Evolutionary conservation across 139 green algal species (phyloP).

Genomic region (Tetraselmis striata): DNA sequence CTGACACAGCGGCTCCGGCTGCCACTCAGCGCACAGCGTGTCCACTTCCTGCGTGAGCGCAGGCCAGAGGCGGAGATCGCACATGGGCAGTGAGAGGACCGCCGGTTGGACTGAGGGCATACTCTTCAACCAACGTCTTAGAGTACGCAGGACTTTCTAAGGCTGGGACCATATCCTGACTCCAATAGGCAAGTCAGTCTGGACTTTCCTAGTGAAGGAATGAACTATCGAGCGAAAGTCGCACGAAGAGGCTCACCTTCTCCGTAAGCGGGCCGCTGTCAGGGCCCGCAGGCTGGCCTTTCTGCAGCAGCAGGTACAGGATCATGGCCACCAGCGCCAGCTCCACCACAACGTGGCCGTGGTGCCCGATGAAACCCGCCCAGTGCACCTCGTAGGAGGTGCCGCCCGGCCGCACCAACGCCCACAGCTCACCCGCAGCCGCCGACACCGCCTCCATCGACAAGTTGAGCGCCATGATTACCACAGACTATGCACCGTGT

Average conservation of each 20-base stretch:
- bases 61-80: too few relatives aligned
- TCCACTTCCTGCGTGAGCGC: slow-evolving; percentile 82
- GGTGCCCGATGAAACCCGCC: slow-evolving; percentile 66
- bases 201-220: not conserved
- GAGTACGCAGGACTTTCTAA: too few relatives aligned
- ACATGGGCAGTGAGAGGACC: too few relatives aligned
- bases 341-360: slow-evolving; percentile 74
- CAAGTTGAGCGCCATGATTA: too few relatives aligned
- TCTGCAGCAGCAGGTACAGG: slow-evolving; percentile 64
- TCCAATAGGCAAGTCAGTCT: slow-evolving; percentile 1
- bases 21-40: slow-evolving; percentile 77
- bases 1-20: slow-evolving; percentile 69
- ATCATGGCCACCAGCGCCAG: slow-evolving; percentile 65
- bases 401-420: not conserved
- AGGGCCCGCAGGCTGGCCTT: slow-evolving; percentile 28
- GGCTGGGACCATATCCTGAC: not conserved
- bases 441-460: too few relatives aligned
- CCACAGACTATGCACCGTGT: too few relatives aligned
- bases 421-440: not conserved
- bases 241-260: slow-evolving; percentile 28
- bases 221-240: not conserved
- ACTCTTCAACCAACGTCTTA: too few relatives aligned
- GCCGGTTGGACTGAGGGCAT: too few relatives aligned
- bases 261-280: slow-evolving; percentile 63
- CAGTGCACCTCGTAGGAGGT: slow-evolving; percentile 50